Conservation (phyloP, 345 rosid species). For the Syzygium oleosum region DNA sequence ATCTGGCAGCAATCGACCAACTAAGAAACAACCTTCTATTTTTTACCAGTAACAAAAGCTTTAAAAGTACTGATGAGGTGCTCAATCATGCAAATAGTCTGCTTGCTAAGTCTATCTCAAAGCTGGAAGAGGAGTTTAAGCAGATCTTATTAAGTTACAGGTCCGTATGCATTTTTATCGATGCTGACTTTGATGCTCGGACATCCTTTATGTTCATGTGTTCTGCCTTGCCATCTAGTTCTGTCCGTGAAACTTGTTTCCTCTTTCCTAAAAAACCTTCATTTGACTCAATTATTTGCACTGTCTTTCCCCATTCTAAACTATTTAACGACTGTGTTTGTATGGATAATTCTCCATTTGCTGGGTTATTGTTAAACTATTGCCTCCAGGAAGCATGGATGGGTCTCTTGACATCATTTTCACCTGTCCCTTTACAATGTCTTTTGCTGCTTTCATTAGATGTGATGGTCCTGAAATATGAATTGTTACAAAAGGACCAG, state of each 20-base stretch:
- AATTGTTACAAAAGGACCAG: neutral
- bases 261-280: neutral
- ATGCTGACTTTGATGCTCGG: neutral
- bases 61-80: conserved; percentile 62
- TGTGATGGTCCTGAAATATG: neutral
- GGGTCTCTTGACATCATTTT: neutral
- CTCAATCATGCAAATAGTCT: conserved; percentile 62
- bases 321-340: neutral
- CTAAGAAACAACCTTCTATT: conserved; percentile 64
- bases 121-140: conserved; percentile 92
- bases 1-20: conserved; percentile 82
- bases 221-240: neutral
- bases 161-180: conserved; percentile 23
- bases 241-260: neutral
- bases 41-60: conserved; percentile 62
- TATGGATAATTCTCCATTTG: neutral
- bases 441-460: neutral
- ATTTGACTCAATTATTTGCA: neutral
- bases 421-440: neutral
- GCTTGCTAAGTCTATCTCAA: conserved; percentile 85
- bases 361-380: neutral
- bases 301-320: neutral
- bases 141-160: conserved; percentile 75
- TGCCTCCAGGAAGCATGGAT: neutral
- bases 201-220: neutral